phyloP scores from a whole-genome alignment of 345 rosid genomes.

The Laguncularia racemosa region DNA sequence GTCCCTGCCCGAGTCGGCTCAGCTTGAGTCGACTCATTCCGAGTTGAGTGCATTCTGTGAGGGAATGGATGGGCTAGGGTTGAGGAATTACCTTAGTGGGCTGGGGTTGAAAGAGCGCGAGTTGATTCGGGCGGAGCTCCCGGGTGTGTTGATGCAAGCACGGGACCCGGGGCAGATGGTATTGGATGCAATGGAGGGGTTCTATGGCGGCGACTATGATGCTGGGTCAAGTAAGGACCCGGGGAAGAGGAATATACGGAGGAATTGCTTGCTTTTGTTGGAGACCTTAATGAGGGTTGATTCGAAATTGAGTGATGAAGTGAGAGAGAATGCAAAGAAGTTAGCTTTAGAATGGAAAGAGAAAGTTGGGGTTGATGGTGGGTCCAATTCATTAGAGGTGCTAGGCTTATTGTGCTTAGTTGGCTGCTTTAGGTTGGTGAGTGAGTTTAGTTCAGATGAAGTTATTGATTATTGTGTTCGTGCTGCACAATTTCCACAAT shows the following conservation, averaged over 20 bases:
- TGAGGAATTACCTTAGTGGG: conserved; percentile 34
- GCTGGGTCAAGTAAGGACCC: not conserved
- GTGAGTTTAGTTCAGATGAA: conserved; percentile 32
- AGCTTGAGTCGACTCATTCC: conserved; percentile 21
- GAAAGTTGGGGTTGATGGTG: conserved; percentile 21
- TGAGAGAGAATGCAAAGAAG: conserved; percentile 47
- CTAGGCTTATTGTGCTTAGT: conserved; percentile 49
- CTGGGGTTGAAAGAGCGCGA: conserved; percentile 25
- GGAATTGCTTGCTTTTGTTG: conserved; percentile 40
- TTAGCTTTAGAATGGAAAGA: conserved; percentile 55
- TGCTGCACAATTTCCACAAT: conserved; percentile 35
- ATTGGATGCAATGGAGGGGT: conserved; percentile 57
- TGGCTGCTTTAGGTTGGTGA: conserved; percentile 39
- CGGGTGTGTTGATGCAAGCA: conserved; percentile 27
- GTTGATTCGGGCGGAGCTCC: conserved; percentile 30
- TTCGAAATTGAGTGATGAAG: conserved; percentile 19
- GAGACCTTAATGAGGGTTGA: conserved; percentile 37
- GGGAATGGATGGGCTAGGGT: conserved; percentile 52
- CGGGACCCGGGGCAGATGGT: conserved; percentile 47
- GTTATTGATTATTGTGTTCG: conserved; percentile 31
- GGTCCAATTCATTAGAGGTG: conserved; percentile 21
- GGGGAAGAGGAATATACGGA: conserved; percentile 18
- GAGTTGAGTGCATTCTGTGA: conserved; percentile 47
- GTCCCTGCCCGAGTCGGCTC: conserved; percentile 1
- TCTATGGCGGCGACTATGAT: conserved; percentile 18